A percentile compares a stretch with the other conserved stretches of the same genome.
Evolutionary conservation across 768 basidiomycete species (phyloP).

Genomic region (Termitomyces sp.): DNA sequence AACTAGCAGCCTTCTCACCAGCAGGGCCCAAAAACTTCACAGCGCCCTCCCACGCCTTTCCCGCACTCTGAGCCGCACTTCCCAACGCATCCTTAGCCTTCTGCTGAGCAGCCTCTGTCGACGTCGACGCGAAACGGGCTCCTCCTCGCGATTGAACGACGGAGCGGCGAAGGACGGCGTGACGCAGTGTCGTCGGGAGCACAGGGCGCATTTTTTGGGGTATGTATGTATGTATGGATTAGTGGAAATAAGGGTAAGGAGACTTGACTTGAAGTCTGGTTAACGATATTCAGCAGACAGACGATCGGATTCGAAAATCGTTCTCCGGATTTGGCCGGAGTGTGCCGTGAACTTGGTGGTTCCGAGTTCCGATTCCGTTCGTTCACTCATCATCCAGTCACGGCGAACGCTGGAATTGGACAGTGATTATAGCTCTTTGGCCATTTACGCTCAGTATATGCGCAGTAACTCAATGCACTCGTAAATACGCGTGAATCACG

Average conservation of each 20-base stretch:
- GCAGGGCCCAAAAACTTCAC: conserved; percentile 46
- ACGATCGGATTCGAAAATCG: conserved; percentile 20
- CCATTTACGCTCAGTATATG: not conserved
- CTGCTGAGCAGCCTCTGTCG: conserved; percentile 54
- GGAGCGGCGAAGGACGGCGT: conserved; percentile 25
- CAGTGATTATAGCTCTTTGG: too few relatives aligned
- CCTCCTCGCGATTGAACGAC: conserved; percentile 7
- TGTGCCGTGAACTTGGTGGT: not conserved
- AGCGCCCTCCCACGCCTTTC: conserved; percentile 49
- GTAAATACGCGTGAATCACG: not conserved
- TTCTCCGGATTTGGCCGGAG: conserved; percentile 19
- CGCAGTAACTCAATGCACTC: not conserved
- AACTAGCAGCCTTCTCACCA: conserved; percentile 51
- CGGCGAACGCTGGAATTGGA: too few relatives aligned
- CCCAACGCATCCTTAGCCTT: conserved; percentile 70
- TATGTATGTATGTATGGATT: conserved; percentile 2
- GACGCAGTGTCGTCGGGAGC: conserved; percentile 27
- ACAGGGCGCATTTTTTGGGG: conserved; percentile 25
- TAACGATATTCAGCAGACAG: not conserved
- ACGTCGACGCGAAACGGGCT: conserved; percentile 37
- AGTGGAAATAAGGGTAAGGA: not conserved
- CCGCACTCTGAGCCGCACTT: conserved; percentile 55
- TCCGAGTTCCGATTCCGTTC: conserved; percentile 12
- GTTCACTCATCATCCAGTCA: too few relatives aligned
- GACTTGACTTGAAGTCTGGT: not conserved